Evolutionary conservation across 352 stramenopile genomes (phyloP), one percentile per base, ranked within the genome.

Genomic region (Hyaloperonospora arabidopsidis): DNA sequence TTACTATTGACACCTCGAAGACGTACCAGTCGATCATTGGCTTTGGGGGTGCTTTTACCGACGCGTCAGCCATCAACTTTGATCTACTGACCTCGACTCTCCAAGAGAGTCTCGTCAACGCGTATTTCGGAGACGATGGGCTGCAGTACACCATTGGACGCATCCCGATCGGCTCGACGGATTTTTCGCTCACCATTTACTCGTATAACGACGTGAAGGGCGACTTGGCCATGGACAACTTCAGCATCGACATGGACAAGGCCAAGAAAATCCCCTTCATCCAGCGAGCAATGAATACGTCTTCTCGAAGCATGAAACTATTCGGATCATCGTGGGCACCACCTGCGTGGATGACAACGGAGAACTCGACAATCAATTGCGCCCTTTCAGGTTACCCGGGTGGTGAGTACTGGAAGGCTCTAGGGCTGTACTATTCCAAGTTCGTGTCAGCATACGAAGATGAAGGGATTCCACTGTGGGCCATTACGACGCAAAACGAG

Each of bases 21-120:
- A 63, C 70, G 40, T 89, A 67, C 61, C 83, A 93, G 62, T 68
- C 84, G 52, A 90, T 93, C 32, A 65, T 89, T 46, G 91, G 91
- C 39, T 97, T 97, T 68, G 64, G 91, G 12, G 91, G 89, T 10
- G 89, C 91, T 0, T 97, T 97, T 55, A 97, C 91, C 1, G 91
- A 97, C 55, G 80, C 87, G 5, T 70, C 89, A 18, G 82, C 84
- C 6, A 62, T 95, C 41, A 84, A 96, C 54, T 94, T 97, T 57
- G 54, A 70, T 0, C 92, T 89, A 57, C 57, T 97, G 40, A 64
- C 88, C 5, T 29, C 29, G 2, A 59, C 73, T 10, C 81, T 91
- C 45, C 86, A 96, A 59, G 73, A 95, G 36, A 63, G 95, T 52
- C 65, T 96, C 14, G 40, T 96, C 21, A 77, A 74, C 49, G 65